Conservation (phyloP, 78 protist species). For the Capsaspora owczarzaki region DNA sequence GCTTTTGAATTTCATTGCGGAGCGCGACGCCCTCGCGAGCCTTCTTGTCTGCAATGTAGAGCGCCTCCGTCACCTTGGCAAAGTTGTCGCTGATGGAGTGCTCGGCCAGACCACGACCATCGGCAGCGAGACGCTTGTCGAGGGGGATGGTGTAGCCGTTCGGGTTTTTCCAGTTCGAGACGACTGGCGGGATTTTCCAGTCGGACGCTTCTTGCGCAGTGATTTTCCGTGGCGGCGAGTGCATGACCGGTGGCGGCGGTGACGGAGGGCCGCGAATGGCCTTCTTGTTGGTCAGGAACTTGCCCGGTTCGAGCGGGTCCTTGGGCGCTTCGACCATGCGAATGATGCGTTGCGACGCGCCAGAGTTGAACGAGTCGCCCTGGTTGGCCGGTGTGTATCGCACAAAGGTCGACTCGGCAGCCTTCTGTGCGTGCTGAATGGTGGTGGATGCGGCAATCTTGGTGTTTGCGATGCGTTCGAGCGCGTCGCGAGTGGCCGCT, state of each 20-base stretch:
- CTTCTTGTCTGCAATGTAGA: constrained; percentile 78
- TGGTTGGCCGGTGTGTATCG: constrained; percentile 32
- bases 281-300: constrained; percentile 56
- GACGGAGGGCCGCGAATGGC: constrained; percentile 56
- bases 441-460: constrained; percentile 39
- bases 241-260: constrained; percentile 96
- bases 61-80: constrained; percentile 86
- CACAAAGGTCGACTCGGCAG: constrained; percentile 35
- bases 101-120: constrained; percentile 90
- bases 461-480: constrained; percentile 43
- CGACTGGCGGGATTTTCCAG: constrained; percentile 94
- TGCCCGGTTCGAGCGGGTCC: constrained; percentile 94
- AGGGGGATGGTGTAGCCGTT: constrained; percentile 94
- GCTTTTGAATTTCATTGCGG: constrained; percentile 23
- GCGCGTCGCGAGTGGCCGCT: constrained; percentile 46
- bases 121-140: constrained; percentile 93
- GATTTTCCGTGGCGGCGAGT: constrained; percentile 83
- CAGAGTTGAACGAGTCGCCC: constrained; percentile 12
- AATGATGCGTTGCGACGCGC: constrained; percentile 60
- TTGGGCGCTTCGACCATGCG: constrained; percentile 66
- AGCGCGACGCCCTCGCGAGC: constrained; percentile 75
- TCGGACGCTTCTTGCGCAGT: constrained; percentile 64
- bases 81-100: constrained; percentile 67
- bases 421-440: constrained; percentile 4
- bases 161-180: constrained; percentile 95